phyloP scores from a whole-genome alignment of 2,329 filamentous ascomycete species.

The Colletotrichum melonis region DNA sequence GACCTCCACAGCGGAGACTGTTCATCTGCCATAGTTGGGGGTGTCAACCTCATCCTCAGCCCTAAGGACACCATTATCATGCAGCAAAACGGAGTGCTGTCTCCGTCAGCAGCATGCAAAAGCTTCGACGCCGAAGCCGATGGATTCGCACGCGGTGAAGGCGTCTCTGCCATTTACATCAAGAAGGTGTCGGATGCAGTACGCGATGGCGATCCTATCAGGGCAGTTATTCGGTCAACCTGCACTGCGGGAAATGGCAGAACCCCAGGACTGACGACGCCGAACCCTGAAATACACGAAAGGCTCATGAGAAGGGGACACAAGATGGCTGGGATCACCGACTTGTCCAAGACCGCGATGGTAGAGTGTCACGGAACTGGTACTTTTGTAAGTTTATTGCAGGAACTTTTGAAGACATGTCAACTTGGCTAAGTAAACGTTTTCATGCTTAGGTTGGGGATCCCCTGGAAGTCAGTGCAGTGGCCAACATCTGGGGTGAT shows the following conservation, averaged over 20 bases:
- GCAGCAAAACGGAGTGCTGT: conserved; percentile 49
- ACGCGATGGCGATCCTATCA: conserved; percentile 56
- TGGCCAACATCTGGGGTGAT: conserved; percentile 44
- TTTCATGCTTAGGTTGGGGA: conserved; percentile 54
- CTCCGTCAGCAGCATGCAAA: conserved; percentile 44
- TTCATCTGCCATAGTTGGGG: conserved; percentile 47
- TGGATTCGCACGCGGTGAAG: conserved; percentile 65
- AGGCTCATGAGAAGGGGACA: conserved; percentile 51
- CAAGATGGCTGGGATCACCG: conserved; percentile 40
- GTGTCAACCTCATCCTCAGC: conserved; percentile 49
- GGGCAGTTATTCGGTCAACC: conserved; percentile 51
- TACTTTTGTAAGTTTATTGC: conserved; percentile 48
- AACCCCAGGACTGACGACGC: conserved; percentile 52
- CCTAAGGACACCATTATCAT: conserved; percentile 45
- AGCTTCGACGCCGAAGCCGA: conserved; percentile 57
- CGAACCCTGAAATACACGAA: conserved; percentile 47
- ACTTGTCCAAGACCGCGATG: conserved; percentile 43
- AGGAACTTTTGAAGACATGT: too few species aligned
- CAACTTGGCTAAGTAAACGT: not conserved
- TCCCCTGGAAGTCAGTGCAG: conserved; percentile 51
- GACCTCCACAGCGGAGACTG: conserved; percentile 42
- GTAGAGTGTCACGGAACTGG: conserved; percentile 55
- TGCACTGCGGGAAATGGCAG: conserved; percentile 55
- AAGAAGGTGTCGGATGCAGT: conserved; percentile 60
- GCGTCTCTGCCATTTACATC: conserved; percentile 54